Evolutionary conservation across 2,329 filamentous ascomycete species (phyloP).

Genomic region (Fusarium nanum): DNA sequence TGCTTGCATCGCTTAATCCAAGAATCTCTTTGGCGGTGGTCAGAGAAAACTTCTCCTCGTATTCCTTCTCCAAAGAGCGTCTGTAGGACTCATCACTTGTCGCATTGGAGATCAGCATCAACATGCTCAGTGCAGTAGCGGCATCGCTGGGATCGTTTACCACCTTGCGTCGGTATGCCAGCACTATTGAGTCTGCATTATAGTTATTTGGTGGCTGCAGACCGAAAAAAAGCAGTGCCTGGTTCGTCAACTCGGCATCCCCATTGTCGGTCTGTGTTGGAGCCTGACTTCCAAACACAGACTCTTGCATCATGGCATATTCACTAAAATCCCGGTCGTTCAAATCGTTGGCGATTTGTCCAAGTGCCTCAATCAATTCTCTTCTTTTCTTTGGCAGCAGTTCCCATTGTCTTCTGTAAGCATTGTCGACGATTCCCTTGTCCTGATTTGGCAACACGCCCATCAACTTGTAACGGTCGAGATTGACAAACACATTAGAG

Average conservation of each 20-base stretch:
- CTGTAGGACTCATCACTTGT: constrained; percentile 53
- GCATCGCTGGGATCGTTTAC: constrained; percentile 49
- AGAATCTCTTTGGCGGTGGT: constrained; percentile 50
- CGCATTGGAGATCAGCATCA: constrained; percentile 51
- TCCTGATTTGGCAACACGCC: constrained; percentile 54
- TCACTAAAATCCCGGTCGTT: constrained; percentile 52
- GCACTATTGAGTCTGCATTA: constrained; percentile 50
- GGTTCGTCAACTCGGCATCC: constrained; percentile 48
- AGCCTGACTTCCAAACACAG: constrained; percentile 54
- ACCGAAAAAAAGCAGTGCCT: constrained; percentile 52
- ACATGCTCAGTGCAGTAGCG: constrained; percentile 49
- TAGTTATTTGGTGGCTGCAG: constrained; percentile 53
- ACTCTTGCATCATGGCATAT: constrained; percentile 54
- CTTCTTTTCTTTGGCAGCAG: constrained; percentile 48
- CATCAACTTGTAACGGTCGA: constrained; percentile 51
- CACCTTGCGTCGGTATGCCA: constrained; percentile 52
- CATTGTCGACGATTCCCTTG: constrained; percentile 52
- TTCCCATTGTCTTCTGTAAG: constrained; percentile 57
- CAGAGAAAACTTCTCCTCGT: constrained; percentile 52
- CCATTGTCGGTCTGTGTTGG: constrained; percentile 45
- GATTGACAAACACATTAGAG: constrained; percentile 47
- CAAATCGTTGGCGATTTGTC: constrained; percentile 51
- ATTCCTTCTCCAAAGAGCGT: constrained; percentile 50
- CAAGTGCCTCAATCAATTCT: constrained; percentile 50
- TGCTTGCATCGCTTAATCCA: constrained; percentile 41